Percentiles rank a stretch among this genome's conserved stretches.
Conservation (phyloP, 208 protist species). For the Vickermania spadyakhi region DNA sequence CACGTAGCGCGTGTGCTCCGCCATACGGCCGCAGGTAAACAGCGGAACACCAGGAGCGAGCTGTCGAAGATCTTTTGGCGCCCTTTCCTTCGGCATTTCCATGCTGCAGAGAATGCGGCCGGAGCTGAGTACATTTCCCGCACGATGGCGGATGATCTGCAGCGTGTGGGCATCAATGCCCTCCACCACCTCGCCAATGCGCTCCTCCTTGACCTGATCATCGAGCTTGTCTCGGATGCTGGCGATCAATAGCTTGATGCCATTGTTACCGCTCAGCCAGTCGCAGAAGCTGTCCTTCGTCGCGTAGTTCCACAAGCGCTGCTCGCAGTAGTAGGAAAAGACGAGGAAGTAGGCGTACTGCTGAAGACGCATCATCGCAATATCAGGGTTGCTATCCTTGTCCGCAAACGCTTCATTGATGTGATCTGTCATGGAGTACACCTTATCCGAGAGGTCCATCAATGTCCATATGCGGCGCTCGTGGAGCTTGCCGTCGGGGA, state of each 20-base stretch:
- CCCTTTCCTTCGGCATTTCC: slow-evolving; percentile 17
- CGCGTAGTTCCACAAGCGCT: slow-evolving; percentile 66
- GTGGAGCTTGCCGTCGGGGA: slow-evolving; percentile 81
- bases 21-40: slow-evolving; percentile 68
- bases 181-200: slow-evolving; percentile 40
- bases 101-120: slow-evolving; percentile 75
- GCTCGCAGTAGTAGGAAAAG: slow-evolving; percentile 88
- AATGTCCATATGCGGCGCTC: slow-evolving; percentile 68
- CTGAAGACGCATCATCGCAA: slow-evolving; percentile 76
- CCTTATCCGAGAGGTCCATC: slow-evolving; percentile 78
- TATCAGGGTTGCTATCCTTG: slow-evolving; percentile 30
- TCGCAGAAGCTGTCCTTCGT: slow-evolving; percentile 42
- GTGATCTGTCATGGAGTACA: slow-evolving; percentile 80
- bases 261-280: slow-evolving; percentile 59
- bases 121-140: slow-evolving; percentile 73
- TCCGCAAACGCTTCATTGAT: slow-evolving; percentile 62
- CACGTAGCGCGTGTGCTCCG: slow-evolving; percentile 16
- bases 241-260: slow-evolving; percentile 58
- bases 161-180: slow-evolving; percentile 5
- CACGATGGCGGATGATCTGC: slow-evolving; percentile 41
- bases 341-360: slow-evolving; percentile 80
- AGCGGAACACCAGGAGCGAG: slow-evolving; percentile 71
- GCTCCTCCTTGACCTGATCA: slow-evolving; percentile 64
- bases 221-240: slow-evolving; percentile 62
- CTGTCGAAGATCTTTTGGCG: slow-evolving; percentile 43